phyloP scores from a whole-genome alignment of 2,329 filamentous ascomycete species.

The Aspergillus phoenicis region DNA sequence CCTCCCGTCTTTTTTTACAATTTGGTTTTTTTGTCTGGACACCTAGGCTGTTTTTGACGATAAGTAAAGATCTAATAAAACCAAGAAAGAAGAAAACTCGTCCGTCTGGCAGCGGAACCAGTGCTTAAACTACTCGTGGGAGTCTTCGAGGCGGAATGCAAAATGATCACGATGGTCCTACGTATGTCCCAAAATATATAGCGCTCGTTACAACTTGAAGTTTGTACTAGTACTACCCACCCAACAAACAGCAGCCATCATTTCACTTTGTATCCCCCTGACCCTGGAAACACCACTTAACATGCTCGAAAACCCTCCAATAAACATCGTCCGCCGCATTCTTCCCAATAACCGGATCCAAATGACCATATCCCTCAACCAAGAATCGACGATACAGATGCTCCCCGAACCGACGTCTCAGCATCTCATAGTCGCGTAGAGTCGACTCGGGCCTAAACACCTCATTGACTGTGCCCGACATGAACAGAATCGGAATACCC shows the following conservation, averaged over 20 bases:
- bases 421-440: slow-evolving; percentile 25
- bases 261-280: background rate
- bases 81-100: too few species aligned
- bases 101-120: too few species aligned
- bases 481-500: slow-evolving; percentile 29
- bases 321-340: slow-evolving; percentile 22
- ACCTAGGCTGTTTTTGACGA: too few species aligned
- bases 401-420: slow-evolving; percentile 25
- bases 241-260: background rate
- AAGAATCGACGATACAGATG: slow-evolving; percentile 22
- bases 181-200: too few species aligned
- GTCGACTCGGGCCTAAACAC: slow-evolving; percentile 31
- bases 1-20: too few species aligned
- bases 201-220: too few species aligned
- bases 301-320: slow-evolving; percentile 13
- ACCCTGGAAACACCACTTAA: background rate
- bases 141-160: too few species aligned
- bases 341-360: slow-evolving; percentile 31
- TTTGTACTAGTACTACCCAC: too few species aligned
- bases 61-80: too few species aligned
- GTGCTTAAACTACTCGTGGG: too few species aligned
- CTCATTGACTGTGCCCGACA: slow-evolving; percentile 29
- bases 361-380: slow-evolving; percentile 29
- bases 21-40: too few species aligned
- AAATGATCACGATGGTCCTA: background rate